Evolutionary conservation across 441 rosid genomes (phyloP).

Genomic region (Erodium texanum): DNA sequence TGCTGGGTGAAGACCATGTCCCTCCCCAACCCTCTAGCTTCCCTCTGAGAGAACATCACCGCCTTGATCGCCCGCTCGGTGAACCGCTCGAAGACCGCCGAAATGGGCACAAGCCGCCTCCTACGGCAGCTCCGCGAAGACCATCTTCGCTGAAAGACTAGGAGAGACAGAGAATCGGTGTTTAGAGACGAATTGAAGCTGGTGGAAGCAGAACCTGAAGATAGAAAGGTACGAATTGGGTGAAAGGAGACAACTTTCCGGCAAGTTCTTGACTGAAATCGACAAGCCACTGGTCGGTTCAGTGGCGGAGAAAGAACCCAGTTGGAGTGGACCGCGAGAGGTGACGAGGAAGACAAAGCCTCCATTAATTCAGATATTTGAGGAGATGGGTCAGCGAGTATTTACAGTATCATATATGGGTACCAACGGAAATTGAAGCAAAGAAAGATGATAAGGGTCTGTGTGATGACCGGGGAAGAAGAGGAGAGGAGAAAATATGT

Average conservation of each 20-base stretch:
- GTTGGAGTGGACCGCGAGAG: conserved; percentile 6
- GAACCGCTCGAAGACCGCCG: conserved; percentile 18
- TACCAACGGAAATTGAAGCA: not conserved
- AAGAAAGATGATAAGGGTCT: not conserved
- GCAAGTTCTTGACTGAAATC: not conserved
- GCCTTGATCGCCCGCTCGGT: conserved; percentile 19
- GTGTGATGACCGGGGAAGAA: not conserved
- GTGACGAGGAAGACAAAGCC: conserved; percentile 6
- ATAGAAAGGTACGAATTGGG: not conserved
- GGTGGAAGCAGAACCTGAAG: not conserved
- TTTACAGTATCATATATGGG: not conserved
- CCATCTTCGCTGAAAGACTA: not conserved
- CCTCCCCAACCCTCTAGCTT: conserved; percentile 11
- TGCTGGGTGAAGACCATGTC: conserved; percentile 15
- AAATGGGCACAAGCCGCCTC: not conserved
- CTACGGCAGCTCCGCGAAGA: not conserved
- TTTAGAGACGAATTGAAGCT: not conserved
- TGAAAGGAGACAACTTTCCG: not conserved
- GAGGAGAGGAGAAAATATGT: not conserved
- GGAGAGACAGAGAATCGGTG: not conserved
- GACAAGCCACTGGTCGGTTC: not conserved
- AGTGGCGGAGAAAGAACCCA: not conserved
- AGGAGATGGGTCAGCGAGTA: conserved; percentile 3
- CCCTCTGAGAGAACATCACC: conserved; percentile 17
- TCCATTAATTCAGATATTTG: not conserved